Evolutionary conservation across 2,329 filamentous ascomycete genomes (phyloP), one percentile per base, ranked within the genome.

Genomic region (Passalora sequoiae): DNA sequence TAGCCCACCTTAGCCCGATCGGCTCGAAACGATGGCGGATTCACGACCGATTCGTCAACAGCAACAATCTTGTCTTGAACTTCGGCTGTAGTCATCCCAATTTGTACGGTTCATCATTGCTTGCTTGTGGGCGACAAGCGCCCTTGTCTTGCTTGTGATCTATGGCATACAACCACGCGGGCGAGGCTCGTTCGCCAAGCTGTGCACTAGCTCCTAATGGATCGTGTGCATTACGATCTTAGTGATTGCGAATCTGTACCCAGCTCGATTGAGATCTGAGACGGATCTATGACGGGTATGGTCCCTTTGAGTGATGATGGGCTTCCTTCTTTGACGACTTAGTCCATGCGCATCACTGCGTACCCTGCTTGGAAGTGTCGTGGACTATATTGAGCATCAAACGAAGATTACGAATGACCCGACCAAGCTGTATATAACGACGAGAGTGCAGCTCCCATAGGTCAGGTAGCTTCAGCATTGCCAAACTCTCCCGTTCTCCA

Each of bases 331-430:
- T 6, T 27, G 24, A 27, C 12, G 24, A 7, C 12, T 27, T 27
- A 12, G 12, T 7, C 24, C 24, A 21, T 36, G 33, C 33, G 33
- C 33, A 36, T 17, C 17, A 36, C 15, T 12, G 6, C 17, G 10
- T 12, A 8, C 33, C 33, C 17, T 36, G 33, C 19, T 36, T 20
- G 15, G 8, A 20, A n/a, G 15, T 24, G 7, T 36, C n/a, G 20
- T 9, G 37, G 27, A 40, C 50, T 50, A 49, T 50, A 50, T 49
- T 52, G 47, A 53, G 47, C 43, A 30, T 49, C 43, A 48, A 49
- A 49, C 43, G 52, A 22, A 32, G 37, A 19, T 37, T 17, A 3
- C 36, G 22, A 15, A 13, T 6, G 22, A 12, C 22, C n/a, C 38
- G 31, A 39, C 43, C 35, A 40, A 25, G 41, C 43, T 29, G 13